These are phyloP conservation scores for Elsinoe necatrix DNA, from an alignment of 2,329 filamentous ascomycete genomes.

Conservation along the genomic window DNA sequence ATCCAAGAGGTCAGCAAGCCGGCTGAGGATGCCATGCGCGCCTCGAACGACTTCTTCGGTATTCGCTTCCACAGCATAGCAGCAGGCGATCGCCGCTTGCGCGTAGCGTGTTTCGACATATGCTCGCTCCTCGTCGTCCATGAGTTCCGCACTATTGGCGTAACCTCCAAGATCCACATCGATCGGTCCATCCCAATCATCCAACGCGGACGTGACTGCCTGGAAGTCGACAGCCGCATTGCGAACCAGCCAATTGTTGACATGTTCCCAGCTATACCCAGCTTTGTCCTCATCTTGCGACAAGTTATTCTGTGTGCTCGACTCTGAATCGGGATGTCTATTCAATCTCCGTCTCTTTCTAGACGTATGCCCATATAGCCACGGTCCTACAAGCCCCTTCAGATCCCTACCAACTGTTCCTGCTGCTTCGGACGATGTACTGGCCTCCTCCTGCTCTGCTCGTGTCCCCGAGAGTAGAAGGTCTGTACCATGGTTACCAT, in stretches of 20 bases:
- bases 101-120: slow-evolving; percentile 58
- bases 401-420: slow-evolving; percentile 53
- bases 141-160: slow-evolving; percentile 42
- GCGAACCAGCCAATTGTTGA: slow-evolving; percentile 58
- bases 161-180: slow-evolving; percentile 61
- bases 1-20: slow-evolving; percentile 53
- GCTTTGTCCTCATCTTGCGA: slow-evolving; percentile 26
- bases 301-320: not conserved
- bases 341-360: slow-evolving; percentile 46
- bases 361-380: slow-evolving; percentile 58
- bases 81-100: slow-evolving; percentile 57
- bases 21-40: slow-evolving; percentile 52
- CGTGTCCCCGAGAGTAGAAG: slow-evolving; percentile 54
- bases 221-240: slow-evolving; percentile 54
- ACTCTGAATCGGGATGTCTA: not conserved
- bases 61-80: slow-evolving; percentile 57
- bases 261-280: slow-evolving; percentile 59
- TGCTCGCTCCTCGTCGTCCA: slow-evolving; percentile 52
- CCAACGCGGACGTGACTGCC: slow-evolving; percentile 54
- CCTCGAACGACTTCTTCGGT: slow-evolving; percentile 51
- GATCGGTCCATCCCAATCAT: slow-evolving; percentile 64
- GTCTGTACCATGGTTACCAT: slow-evolving; percentile 51
- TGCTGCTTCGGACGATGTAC: slow-evolving; percentile 22
- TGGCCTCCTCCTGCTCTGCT: slow-evolving; percentile 32
- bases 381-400: slow-evolving; percentile 60